phyloP scores from a whole-genome alignment of 2,329 filamentous ascomycete species.

The Ascochyta clinopodiicola region DNA sequence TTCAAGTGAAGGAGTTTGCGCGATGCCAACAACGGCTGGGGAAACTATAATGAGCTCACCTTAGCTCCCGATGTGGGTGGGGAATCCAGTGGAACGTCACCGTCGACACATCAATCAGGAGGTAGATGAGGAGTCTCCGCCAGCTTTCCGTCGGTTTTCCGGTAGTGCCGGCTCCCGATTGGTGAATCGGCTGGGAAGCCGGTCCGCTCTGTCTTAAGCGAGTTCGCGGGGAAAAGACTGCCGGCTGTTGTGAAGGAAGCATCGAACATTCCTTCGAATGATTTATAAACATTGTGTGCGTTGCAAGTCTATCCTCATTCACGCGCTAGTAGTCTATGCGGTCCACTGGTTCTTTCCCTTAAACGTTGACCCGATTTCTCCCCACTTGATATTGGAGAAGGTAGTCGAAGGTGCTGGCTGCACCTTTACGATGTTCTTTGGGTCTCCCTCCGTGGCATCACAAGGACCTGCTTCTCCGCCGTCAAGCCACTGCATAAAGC shows the following conservation, averaged over 20 bases:
- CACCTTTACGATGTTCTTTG: constrained; percentile 55
- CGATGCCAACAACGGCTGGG: not conserved
- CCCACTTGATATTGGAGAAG: constrained; percentile 66
- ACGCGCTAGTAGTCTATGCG: constrained; percentile 14
- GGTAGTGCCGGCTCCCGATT: not conserved
- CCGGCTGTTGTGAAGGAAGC: not conserved
- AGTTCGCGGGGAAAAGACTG: not conserved
- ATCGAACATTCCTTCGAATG: not conserved
- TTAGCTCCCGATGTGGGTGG: not conserved
- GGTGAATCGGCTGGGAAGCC: not conserved
- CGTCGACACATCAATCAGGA: not conserved
- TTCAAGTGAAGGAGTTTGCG: constrained; percentile 3
- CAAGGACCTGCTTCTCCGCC: constrained; percentile 61
- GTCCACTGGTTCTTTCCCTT: constrained; percentile 27
- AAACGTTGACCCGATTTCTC: constrained; percentile 65
- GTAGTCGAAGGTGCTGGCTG: constrained; percentile 59
- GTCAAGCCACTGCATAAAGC: constrained; percentile 66
- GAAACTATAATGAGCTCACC: not conserved
- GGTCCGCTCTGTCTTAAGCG: not conserved
- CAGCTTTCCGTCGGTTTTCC: constrained; percentile 1
- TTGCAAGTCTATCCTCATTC: not conserved
- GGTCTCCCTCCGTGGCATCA: constrained; percentile 60
- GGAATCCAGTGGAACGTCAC: not conserved
- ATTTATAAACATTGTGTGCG: not conserved
- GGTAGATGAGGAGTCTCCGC: not conserved